Evolutionary conservation across 495 filamentous ascomycete genomes (phyloP).

Genomic region (Chlorociboria aeruginascens): DNA sequence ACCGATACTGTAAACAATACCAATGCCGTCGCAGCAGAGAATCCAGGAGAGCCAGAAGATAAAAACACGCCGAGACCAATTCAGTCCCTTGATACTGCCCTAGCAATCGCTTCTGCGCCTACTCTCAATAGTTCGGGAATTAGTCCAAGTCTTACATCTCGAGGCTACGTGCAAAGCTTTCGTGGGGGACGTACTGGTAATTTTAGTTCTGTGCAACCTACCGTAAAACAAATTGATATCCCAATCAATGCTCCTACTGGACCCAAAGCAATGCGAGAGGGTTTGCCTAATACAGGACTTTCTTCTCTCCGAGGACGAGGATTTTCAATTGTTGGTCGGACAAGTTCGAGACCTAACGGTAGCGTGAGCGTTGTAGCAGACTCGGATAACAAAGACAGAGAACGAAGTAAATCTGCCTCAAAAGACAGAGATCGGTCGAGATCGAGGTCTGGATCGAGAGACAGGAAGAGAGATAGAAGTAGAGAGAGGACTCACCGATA

Average conservation of each 20-base stretch:
- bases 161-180: conserved; percentile 3
- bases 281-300: conserved; percentile 64
- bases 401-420: conserved; percentile 14
- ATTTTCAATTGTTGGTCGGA: conserved; percentile 2
- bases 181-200: conserved; percentile 9
- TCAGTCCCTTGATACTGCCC: conserved; percentile 16
- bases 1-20: background rate
- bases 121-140: background rate
- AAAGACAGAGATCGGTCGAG: conserved; percentile 21
- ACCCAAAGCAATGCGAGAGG: conserved; percentile 86
- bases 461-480: conserved; percentile 22
- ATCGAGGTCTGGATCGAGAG: conserved; percentile 25
- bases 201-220: conserved; percentile 9
- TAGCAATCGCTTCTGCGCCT: background rate
- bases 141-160: background rate
- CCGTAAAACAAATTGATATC: conserved; percentile 26
- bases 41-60: background rate
- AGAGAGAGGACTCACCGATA: conserved; percentile 41
- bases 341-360: conserved; percentile 5
- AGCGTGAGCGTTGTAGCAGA: conserved; percentile 13
- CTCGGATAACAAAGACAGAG: conserved; percentile 8
- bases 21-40: background rate
- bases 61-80: conserved; percentile 10
- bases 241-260: conserved; percentile 69
- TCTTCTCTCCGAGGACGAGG: conserved; percentile 34